Percentiles rank a stretch among this genome's conserved stretches.
Evolutionary conservation across 106 monocot genomes (phyloP).

Genomic region (Phalaenopsis equestris): DNA sequence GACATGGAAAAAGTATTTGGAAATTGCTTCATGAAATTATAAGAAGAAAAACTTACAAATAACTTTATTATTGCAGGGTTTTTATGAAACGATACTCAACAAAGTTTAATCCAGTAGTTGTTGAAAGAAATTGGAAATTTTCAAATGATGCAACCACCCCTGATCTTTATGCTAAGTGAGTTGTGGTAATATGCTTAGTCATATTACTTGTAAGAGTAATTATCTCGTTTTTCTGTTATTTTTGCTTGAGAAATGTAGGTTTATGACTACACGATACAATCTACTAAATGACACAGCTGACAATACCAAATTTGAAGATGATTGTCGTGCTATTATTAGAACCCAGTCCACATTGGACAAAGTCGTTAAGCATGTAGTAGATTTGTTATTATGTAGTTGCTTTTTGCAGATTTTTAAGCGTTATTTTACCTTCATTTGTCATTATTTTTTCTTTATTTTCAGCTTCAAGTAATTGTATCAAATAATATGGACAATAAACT

Average conservation of each 20-base stretch:
- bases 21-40: neutral
- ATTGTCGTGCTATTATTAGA: conserved; percentile 79
- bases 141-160: conserved; percentile 49
- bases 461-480: conserved; percentile 83
- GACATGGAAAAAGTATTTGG: neutral
- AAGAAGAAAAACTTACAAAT: neutral
- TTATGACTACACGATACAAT: conserved; percentile 60
- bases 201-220: neutral
- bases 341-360: conserved; percentile 95
- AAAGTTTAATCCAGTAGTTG: conserved; percentile 63
- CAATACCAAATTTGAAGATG: conserved; percentile 91
- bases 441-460: conserved; percentile 13
- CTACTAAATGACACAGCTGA: conserved; percentile 85
- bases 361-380: conserved; percentile 90
- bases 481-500: conserved; percentile 84
- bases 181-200: conserved; percentile 4
- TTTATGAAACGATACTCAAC: conserved; percentile 93
- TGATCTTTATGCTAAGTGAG: conserved; percentile 74
- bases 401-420: neutral
- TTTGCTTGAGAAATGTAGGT: conserved; percentile 36
- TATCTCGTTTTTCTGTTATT: neutral
- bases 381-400: conserved; percentile 1
- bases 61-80: conserved; percentile 35
- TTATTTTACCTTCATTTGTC: neutral
- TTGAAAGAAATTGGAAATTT: conserved; percentile 72